Evolutionary conservation across 352 stramenopile genomes (phyloP).

Genomic region (Blastocystis sp.): DNA sequence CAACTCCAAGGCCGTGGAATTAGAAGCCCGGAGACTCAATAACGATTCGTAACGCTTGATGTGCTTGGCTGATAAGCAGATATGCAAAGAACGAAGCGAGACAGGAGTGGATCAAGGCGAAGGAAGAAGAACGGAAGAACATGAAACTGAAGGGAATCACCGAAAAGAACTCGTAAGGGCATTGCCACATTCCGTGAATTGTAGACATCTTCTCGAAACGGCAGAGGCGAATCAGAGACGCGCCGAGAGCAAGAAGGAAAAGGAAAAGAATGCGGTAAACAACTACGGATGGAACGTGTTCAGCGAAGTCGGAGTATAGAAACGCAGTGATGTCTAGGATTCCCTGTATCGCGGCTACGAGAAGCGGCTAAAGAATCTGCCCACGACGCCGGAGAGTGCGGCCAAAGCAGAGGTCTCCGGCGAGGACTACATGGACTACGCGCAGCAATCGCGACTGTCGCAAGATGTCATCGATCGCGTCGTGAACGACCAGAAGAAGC

Average conservation of each 20-base stretch:
- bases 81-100: constrained; percentile 51
- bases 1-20: constrained; percentile 51
- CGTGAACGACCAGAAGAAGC: constrained; percentile 42
- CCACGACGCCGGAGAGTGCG: constrained; percentile 46
- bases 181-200: neutral
- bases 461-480: constrained; percentile 44
- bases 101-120: constrained; percentile 31
- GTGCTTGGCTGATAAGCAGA: neutral
- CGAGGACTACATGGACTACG: constrained; percentile 27
- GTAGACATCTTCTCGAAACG: constrained; percentile 67
- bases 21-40: constrained; percentile 40
- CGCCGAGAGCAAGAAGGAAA: constrained; percentile 39
- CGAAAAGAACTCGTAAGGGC: constrained; percentile 52
- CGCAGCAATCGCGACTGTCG: constrained; percentile 13
- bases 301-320: neutral
- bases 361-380: constrained; percentile 61
- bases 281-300: constrained; percentile 69
- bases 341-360: constrained; percentile 66
- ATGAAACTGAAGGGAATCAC: constrained; percentile 63
- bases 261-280: constrained; percentile 59
- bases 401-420: neutral
- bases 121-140: constrained; percentile 54
- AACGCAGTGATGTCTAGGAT: constrained; percentile 28
- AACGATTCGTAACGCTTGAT: constrained; percentile 38
- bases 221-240: constrained; percentile 24